Evolutionary conservation across 768 basidiomycete genomes (phyloP).

Genomic region (Pleurotus citrinopileatus): DNA sequence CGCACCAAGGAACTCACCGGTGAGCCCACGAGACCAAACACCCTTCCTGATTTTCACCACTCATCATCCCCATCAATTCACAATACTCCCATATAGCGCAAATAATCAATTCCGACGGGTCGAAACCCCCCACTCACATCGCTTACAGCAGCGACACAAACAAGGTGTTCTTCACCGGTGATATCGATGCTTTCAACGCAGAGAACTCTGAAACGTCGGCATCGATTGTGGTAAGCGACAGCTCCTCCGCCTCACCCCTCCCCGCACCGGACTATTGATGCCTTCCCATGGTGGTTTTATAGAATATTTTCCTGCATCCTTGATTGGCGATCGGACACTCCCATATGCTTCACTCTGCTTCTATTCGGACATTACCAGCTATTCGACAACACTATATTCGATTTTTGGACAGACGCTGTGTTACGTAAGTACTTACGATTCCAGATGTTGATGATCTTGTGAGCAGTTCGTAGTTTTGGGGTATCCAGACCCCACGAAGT

Average conservation of each 20-base stretch:
- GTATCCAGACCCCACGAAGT: too few species aligned
- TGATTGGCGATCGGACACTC: slow-evolving; percentile 8
- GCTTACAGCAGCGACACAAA: slow-evolving; percentile 39
- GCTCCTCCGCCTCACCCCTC: neutral
- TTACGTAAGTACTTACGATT: too few species aligned
- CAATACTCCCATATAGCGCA: slow-evolving; percentile 37
- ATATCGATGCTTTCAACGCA: slow-evolving; percentile 37
- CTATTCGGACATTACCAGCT: neutral
- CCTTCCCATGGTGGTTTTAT: neutral
- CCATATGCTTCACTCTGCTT: neutral
- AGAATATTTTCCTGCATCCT: slow-evolving; percentile 10
- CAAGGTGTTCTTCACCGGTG: slow-evolving; percentile 40
- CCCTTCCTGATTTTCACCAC: neutral
- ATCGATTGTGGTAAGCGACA: slow-evolving; percentile 10
- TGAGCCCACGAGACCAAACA: slow-evolving; percentile 17
- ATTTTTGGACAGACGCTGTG: too few species aligned
- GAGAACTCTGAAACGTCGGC: slow-evolving; percentile 14
- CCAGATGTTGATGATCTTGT: too few species aligned
- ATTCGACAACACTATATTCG: too few species aligned
- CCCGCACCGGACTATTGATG: neutral
- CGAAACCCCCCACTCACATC: slow-evolving; percentile 31
- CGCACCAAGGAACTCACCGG: slow-evolving; percentile 37
- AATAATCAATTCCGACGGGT: slow-evolving; percentile 44
- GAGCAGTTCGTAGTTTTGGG: too few species aligned
- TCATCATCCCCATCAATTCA: neutral